These are phyloP conservation scores for Dothidotthia symphoricarpi DNA, from an alignment of 2,329 filamentous ascomycete genomes.

Conservation along the genomic window DNA sequence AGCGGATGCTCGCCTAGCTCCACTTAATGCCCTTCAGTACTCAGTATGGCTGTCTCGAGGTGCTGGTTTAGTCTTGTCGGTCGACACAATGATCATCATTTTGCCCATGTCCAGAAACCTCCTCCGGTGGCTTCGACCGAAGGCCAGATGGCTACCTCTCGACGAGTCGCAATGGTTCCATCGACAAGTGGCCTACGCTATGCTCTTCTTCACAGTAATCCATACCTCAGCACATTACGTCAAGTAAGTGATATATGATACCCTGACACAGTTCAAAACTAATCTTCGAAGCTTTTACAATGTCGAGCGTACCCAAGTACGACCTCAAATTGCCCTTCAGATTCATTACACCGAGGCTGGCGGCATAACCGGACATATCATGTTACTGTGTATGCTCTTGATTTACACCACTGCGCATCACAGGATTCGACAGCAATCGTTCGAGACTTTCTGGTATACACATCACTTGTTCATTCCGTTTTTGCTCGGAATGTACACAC, in stretches of 20 bases:
- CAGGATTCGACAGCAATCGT: conserved; percentile 93
- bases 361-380: conserved; percentile 92
- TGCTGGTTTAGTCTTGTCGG: conserved; percentile 78
- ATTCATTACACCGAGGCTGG: conserved; percentile 89
- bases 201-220: conserved; percentile 76
- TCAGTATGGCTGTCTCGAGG: conserved; percentile 97
- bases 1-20: conserved; percentile 64
- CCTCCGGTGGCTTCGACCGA: conserved; percentile 79
- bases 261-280: conserved; percentile 1
- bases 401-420: conserved; percentile 97
- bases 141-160: conserved; percentile 83
- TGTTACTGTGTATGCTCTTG: conserved; percentile 98
- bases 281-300: conserved; percentile 76
- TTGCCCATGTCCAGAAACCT: conserved; percentile 93
- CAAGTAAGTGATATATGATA: conserved; percentile 60
- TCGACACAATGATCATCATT: conserved; percentile 84
- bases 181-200: conserved; percentile 84
- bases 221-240: conserved; percentile 86
- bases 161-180: conserved; percentile 98
- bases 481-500: conserved; percentile 88
- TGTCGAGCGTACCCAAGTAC: conserved; percentile 80
- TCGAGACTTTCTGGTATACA: conserved; percentile 98
- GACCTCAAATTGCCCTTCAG: conserved; percentile 75
- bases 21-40: conserved; percentile 76
- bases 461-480: conserved; percentile 99